These are phyloP conservation scores for Desmodesmus armatus DNA, from an alignment of 139 green algal species.

Conservation along the genomic window DNA sequence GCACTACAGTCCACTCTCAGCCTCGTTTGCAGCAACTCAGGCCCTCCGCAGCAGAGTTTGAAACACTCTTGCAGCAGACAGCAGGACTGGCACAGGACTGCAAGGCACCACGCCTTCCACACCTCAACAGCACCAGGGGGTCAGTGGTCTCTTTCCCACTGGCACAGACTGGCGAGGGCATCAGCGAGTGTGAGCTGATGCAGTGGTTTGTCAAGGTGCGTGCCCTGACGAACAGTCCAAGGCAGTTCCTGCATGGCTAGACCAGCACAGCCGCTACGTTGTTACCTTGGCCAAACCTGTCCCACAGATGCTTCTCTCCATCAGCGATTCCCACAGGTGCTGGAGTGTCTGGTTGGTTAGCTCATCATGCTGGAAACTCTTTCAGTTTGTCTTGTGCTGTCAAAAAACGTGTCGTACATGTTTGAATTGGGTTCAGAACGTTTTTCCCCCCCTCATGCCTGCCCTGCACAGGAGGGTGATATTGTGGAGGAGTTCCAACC, in stretches of 20 bases:
- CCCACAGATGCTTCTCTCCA: no score
- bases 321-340: no score
- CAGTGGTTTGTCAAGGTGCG: conserved; percentile 84
- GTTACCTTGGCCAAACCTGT: no score
- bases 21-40: no score
- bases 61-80: background rate
- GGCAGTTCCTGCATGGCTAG: background rate
- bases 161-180: conserved; percentile 92
- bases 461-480: conserved; percentile 69
- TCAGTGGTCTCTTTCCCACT: conserved; percentile 59
- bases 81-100: no score
- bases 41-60: background rate
- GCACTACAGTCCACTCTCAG: no score
- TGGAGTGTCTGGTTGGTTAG: no score
- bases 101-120: background rate
- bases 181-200: conserved; percentile 94
- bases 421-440: background rate
- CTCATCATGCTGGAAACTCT: no score
- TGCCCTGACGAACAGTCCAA: no score
- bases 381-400: no score
- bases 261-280: background rate
- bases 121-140: background rate
- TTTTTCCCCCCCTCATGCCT: no score
- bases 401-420: background rate
- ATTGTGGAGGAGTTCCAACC: conserved; percentile 81